These are phyloP conservation scores for Baorangia bicolor DNA, from an alignment of 768 basidiomycete genomes.

Conservation along the genomic window DNA sequence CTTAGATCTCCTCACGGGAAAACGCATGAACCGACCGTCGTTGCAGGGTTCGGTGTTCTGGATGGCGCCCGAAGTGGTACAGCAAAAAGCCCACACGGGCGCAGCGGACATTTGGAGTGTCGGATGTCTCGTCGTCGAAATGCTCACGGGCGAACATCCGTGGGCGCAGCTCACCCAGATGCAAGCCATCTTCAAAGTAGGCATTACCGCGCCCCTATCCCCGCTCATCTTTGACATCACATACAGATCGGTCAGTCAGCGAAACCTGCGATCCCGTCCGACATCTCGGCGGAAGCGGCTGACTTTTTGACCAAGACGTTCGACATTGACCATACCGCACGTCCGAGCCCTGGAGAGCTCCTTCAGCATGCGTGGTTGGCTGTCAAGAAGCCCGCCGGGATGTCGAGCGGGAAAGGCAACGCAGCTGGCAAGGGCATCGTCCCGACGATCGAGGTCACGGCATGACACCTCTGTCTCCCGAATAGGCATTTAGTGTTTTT, in stretches of 20 bases:
- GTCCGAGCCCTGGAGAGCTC: conserved; percentile 77
- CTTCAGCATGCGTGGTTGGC: conserved; percentile 73
- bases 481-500: too few relatives aligned
- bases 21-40: conserved; percentile 84
- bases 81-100: conserved; percentile 86
- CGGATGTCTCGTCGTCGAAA: conserved; percentile 92
- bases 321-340: conserved; percentile 75
- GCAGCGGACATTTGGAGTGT: conserved; percentile 98
- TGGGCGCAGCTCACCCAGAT: conserved; percentile 97
- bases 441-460: conserved; percentile 32
- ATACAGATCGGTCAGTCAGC: conserved; percentile 87
- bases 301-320: conserved; percentile 87
- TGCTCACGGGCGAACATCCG: conserved; percentile 94
- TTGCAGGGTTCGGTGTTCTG: conserved; percentile 98
- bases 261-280: conserved; percentile 83
- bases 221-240: not conserved
- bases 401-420: conserved; percentile 24
- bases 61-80: conserved; percentile 99
- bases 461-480: too few relatives aligned
- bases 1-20: conserved; percentile 50
- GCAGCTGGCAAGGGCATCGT: conserved; percentile 8
- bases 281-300: conserved; percentile 86
- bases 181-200: conserved; percentile 98
- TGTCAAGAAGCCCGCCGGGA: conserved; percentile 32
- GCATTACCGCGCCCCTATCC: not conserved